Evolutionary conservation across 2,329 filamentous ascomycete species (phyloP), one percentile per base, ranked within the genome.

Genomic region (Chrysosporium queenslandicum): DNA sequence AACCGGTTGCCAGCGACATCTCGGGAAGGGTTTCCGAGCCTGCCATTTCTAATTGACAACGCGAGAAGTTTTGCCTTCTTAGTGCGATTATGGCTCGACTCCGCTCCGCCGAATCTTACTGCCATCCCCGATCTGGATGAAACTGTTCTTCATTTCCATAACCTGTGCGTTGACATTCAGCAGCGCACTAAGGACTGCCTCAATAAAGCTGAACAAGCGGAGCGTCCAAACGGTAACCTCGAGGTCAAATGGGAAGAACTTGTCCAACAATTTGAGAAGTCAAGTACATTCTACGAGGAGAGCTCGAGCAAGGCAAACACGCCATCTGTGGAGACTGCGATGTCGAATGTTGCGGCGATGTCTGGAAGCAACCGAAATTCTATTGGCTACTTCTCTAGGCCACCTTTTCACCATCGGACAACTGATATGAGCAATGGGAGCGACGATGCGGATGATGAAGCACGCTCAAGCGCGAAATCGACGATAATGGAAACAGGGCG

Each of bases 41-140:
- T 98, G 12, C 92, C 92, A 0, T 96, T 94, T 65, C 78, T 98
- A 3, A 86, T 98, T 56, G 92, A 98, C 60, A 84, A 90, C 57
- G 82, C 89, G 6, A 81, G 87, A 56, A 90, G 87, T 60, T 89
- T 90, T 60, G 88, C 92, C 0, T 83, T 84, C 34, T 71, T 98
- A 16, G 84, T 94, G 20, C 86, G 86, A 45, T 60, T 74, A 50
- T 72, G 74, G 73, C 64, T 74, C 16, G 64, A 70, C 43, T 64
- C 64, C 40, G 64, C 69, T 48, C 64, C 72, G 18, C 59, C 69
- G 52, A 63, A 68, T 46, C 59, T 77, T 29, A 55, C 58, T n/a
- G 67, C 68, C 42, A 47, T 66, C 29, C 64, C 67, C 16, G 69
- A 70, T 4, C 54, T 70, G 20, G 71, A 73, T 43, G 58, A 63